Percentiles rank a stretch among this genome's conserved stretches.
Conservation (phyloP, 495 filamentous ascomycete genomes). For the Cladorrhinum samala region DNA sequence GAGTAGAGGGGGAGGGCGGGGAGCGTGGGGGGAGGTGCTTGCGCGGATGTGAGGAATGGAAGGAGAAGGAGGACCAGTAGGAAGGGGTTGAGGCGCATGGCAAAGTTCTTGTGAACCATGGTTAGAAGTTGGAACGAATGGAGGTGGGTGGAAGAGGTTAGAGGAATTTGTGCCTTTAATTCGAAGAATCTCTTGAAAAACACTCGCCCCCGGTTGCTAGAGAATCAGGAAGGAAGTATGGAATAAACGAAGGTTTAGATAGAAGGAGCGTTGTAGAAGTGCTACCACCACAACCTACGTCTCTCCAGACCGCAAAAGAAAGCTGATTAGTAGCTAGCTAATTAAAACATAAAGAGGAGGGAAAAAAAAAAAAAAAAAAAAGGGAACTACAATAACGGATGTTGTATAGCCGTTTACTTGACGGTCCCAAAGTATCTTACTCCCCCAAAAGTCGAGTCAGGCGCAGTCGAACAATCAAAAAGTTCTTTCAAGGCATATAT, state of each 20-base stretch:
- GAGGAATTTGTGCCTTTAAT: no score
- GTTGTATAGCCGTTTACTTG: neutral
- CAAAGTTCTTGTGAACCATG: slow-evolving; percentile 20
- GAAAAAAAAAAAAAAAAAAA: neutral
- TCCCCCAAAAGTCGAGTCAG: neutral
- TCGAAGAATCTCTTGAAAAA: no score
- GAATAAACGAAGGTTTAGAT: no score
- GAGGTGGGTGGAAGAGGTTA: neutral
- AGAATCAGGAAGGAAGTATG: no score
- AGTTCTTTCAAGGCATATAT: no score
- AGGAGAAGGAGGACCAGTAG: slow-evolving; percentile 24
- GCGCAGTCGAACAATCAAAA: neutral
- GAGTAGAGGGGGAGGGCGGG: slow-evolving; percentile 36
- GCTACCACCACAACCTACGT: no score
- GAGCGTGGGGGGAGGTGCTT: neutral
- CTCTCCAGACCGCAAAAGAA: no score
- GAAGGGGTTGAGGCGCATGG: slow-evolving; percentile 13
- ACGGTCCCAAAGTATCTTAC: no score
- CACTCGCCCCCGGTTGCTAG: no score
- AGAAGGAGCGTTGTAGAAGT: no score
- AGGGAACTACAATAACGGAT: neutral
- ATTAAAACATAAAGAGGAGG: no score
- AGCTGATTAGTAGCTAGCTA: no score
- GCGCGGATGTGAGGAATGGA: slow-evolving; percentile 6
- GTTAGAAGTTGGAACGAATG: neutral